phyloP scores from a whole-genome alignment of 129 eudicot species.

The Pseudognaphalium luteoalbum region DNA sequence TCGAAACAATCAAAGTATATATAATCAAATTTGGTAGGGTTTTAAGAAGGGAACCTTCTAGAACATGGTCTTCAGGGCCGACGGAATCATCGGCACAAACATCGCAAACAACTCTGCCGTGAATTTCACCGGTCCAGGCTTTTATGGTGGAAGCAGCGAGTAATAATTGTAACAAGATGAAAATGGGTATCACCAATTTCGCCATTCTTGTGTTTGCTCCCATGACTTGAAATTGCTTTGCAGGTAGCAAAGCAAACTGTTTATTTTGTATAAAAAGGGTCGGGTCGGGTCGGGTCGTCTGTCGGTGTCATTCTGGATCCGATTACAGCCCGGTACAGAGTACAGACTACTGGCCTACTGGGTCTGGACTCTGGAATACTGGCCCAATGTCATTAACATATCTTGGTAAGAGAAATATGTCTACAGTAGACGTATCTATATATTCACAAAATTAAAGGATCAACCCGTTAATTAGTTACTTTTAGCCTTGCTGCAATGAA shows the following conservation, averaged over 20 bases:
- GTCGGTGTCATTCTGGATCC: constrained; percentile 19
- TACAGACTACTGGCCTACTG: too few relatives aligned
- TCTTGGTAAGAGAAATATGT: too few relatives aligned
- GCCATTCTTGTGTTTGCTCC: background rate
- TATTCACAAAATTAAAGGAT: too few relatives aligned
- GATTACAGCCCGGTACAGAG: background rate
- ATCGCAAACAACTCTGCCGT: constrained; percentile 92
- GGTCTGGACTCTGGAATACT: background rate
- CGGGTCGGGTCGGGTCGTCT: constrained; percentile 33
- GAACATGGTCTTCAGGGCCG: constrained; percentile 92
- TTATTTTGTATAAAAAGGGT: too few relatives aligned
- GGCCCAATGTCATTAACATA: background rate
- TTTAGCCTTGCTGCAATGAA: too few relatives aligned
- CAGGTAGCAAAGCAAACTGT: too few relatives aligned
- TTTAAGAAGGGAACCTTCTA: constrained; percentile 52
- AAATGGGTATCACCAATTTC: constrained; percentile 2
- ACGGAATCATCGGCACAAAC: constrained; percentile 86
- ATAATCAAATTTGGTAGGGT: background rate
- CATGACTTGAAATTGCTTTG: background rate
- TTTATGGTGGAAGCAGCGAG: constrained; percentile 6
- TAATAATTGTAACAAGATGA: background rate
- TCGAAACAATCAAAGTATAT: background rate
- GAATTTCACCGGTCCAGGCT: constrained; percentile 94
- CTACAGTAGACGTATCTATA: too few relatives aligned
- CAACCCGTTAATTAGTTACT: too few relatives aligned